These are phyloP conservation scores for Grigorovia humatica DNA, from an alignment of 805 yeast species.

Conservation along the genomic window DNA sequence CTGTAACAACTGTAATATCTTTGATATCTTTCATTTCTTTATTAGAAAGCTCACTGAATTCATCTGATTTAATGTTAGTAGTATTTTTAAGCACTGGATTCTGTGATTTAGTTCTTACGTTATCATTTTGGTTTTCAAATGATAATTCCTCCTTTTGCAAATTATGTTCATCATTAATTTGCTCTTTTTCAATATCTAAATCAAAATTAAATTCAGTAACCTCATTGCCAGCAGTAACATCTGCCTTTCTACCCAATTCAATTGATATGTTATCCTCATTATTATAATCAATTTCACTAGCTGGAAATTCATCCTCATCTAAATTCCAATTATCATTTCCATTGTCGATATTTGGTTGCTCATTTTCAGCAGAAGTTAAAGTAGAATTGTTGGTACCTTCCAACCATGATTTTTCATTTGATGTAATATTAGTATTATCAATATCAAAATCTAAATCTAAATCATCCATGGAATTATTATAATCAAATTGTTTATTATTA, in stretches of 20 bases:
- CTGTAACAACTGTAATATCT: constrained; percentile 15
- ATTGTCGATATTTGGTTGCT: constrained; percentile 13
- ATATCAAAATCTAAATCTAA: constrained; percentile 29
- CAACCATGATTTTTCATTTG: constrained; percentile 10
- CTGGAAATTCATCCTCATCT: constrained; percentile 13
- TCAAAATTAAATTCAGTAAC: constrained; percentile 43
- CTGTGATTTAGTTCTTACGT: constrained; percentile 2
- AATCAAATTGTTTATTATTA: constrained; percentile 15
- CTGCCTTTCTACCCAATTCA: constrained; percentile 52
- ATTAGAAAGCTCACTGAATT: constrained; percentile 4
- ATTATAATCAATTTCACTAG: constrained; percentile 1
- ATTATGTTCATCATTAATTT: constrained; percentile 20
- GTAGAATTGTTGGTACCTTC: constrained; percentile 18
- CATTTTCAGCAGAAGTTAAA: neutral
- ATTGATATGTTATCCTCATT: constrained; percentile 35
- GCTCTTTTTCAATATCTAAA: constrained; percentile 36
- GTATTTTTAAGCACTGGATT: constrained; percentile 11
- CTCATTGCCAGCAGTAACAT: constrained; percentile 17
- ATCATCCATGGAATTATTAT: constrained; percentile 13
- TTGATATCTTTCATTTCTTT: constrained; percentile 14
- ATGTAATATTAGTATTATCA: constrained; percentile 10
- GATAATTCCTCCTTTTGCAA: constrained; percentile 18
- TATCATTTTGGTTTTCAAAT: constrained; percentile 14
- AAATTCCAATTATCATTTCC: constrained; percentile 22
- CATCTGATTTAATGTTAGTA: constrained; percentile 10